These are phyloP conservation scores for Colletotrichum somersetense DNA, from an alignment of 2,329 filamentous ascomycete species.

Conservation along the genomic window DNA sequence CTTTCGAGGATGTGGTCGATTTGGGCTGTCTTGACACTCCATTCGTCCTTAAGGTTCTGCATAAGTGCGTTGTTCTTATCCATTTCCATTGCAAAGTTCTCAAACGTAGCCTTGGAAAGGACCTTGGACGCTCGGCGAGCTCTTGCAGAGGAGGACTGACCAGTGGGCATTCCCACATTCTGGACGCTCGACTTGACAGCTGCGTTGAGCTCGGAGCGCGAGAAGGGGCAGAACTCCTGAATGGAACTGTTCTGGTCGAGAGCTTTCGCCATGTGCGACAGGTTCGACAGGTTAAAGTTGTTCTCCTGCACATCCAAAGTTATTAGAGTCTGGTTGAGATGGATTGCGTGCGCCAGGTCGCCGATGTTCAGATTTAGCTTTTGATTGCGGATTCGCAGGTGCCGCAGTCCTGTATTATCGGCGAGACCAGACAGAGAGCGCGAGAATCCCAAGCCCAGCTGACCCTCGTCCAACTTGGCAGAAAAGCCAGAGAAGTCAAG, in stretches of 20 bases:
- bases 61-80: constrained; percentile 50
- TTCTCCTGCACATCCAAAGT: constrained; percentile 69
- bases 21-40: constrained; percentile 53
- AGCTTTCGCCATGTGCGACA: constrained; percentile 60
- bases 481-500: constrained; percentile 69
- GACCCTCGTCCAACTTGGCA: constrained; percentile 69
- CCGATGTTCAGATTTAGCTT: constrained; percentile 67
- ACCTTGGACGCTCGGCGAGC: constrained; percentile 40
- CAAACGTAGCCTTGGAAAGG: constrained; percentile 38
- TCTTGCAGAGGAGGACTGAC: constrained; percentile 23
- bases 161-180: constrained; percentile 35
- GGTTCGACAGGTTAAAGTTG: constrained; percentile 65
- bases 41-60: constrained; percentile 55
- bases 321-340: constrained; percentile 61
- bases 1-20: constrained; percentile 53
- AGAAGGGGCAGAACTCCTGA: constrained; percentile 59
- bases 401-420: constrained; percentile 59
- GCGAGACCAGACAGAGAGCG: constrained; percentile 62
- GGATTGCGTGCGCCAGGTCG: constrained; percentile 63
- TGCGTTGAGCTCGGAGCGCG: constrained; percentile 51
- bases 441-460: constrained; percentile 66
- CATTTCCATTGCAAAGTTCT: constrained; percentile 38
- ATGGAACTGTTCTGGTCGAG: constrained; percentile 58
- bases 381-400: constrained; percentile 69
- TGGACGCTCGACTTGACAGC: constrained; percentile 49